Base-by-base conservation (phyloP, 2,329 filamentous ascomycete species). In the Aspergillus udagawae region DNA sequence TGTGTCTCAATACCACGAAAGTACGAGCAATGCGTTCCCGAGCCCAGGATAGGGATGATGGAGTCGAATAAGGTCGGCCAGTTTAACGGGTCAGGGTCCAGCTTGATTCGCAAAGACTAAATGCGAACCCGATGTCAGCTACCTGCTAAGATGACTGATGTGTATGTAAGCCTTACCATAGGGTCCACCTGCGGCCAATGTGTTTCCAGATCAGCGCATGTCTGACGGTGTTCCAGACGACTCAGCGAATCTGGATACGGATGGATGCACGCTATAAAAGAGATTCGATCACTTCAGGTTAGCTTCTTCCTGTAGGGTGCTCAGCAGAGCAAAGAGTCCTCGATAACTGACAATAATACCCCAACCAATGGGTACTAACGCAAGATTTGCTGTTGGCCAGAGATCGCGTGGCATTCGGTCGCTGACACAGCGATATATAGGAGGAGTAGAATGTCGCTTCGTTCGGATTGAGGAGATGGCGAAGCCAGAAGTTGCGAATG, bases 401-500 rank as follows among this genome's bases (percentile, higher is more conserved):
- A 6, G 49, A 41, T 23, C 62, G 62, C 54, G 62, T 65, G 25
- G 56, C 23, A 25, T 59, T 60, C 9, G 69, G 72, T 42, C 57
- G 70, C 38, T 55, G 20, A 5, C 44, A 23, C 9, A 73, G 55
- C 9, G 47, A 53, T 12, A 51, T 53, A 52, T 68, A 73, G 21
- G 66, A 63, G 3, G 60, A 44, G 48, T 64, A 50, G 49, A 68
- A 74, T 0, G 66, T 69, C 5, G 60, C 57, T 52, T 73, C 70
- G 9, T 58, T 53, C 0, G 55, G 42, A 23, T 67, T 70, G 9
- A 73, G 65, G 7, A 78, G 56, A 60, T 78, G 75, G 3, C 70
- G 67, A 38, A 75, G 71, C 75, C 75, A 78, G 57, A 77, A 78
- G 56, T 74, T 75, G 14, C 74, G 70, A 20, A 77, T 71, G 42